Evolutionary conservation across 495 filamentous ascomycete species (phyloP), one percentile per base, ranked within the genome.

Genomic region (Aspergillus olivimuriae): DNA sequence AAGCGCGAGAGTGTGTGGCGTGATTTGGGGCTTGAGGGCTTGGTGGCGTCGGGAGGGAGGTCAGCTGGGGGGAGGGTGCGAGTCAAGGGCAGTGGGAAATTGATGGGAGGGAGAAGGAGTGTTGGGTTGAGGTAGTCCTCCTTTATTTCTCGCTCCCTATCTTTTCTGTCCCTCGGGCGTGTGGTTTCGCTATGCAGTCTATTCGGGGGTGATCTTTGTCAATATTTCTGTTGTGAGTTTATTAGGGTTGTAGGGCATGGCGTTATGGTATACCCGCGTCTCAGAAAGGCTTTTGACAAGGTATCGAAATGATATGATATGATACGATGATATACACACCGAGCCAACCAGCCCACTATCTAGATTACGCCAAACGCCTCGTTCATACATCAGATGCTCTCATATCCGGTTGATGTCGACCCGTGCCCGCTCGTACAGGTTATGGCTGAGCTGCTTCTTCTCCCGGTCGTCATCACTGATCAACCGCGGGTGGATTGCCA

Each of bases 401-500:
- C 61, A 91, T 64, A 94, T 90, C 69, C 77, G 80, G 19, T 80
- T 74, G 52, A 95, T 83, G 52, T 95, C 89, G 24, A 92, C 85
- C 48, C 89, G 77, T n/a, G 83, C 77, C 55, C 89, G 77, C 44
- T 89, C 80, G 58, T 86, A 94, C 6, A 94, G 65, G 48, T 77
- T 82, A 63, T 95, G 87, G 15, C 70, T 68, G 34, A 87, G 60
- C 52, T 81, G 67, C 21, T 76, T 76, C 15, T 70, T 74, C 18
- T 67, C 68, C 17, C 66, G 68, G 48, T 89, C 84, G 22, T 80
- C 72, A 1, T 79, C 73, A 2, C 65, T 71, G 20, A 87, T 34
- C 4, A 60, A 60, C 19, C 76, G 71, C 2, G 84, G 84, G 45
- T 85, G 76, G 3, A 95, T 60, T 18, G 77, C 77, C 71, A 95